phyloP scores from a whole-genome alignment of 2,329 filamentous ascomycete species.

The Botrytis aclada region DNA sequence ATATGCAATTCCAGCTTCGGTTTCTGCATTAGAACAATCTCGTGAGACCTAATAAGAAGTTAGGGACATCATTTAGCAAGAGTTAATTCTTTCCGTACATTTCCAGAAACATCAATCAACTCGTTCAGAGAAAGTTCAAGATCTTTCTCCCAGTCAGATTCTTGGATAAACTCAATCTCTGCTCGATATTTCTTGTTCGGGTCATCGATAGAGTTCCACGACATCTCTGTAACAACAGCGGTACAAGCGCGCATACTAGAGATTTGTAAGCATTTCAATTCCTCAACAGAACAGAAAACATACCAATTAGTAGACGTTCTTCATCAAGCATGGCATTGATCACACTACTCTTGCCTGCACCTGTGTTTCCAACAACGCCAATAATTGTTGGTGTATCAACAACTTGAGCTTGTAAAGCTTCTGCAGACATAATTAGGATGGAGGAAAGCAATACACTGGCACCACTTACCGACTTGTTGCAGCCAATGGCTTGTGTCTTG shows the following conservation, averaged over 20 bases:
- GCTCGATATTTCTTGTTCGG: slow-evolving; percentile 40
- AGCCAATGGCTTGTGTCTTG: slow-evolving; percentile 33
- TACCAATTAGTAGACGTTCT: slow-evolving; percentile 41
- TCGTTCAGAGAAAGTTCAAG: slow-evolving; percentile 24
- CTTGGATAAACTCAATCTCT: slow-evolving; percentile 39
- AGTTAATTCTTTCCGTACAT: slow-evolving; percentile 33
- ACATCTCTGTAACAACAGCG: slow-evolving; percentile 21
- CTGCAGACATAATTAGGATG: slow-evolving; percentile 14
- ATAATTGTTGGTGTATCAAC: slow-evolving; percentile 32
- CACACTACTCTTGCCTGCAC: slow-evolving; percentile 32
- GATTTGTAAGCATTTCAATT: neutral
- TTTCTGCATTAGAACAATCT: slow-evolving; percentile 26
- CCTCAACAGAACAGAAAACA: neutral
- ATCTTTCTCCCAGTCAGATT: slow-evolving; percentile 29
- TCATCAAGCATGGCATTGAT: slow-evolving; percentile 44
- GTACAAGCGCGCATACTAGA: slow-evolving; percentile 26
- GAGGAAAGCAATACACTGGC: neutral
- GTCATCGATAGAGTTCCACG: slow-evolving; percentile 35
- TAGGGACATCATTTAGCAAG: slow-evolving; percentile 18
- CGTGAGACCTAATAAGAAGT: slow-evolving; percentile 35
- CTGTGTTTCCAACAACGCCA: slow-evolving; percentile 33
- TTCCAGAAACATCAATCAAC: slow-evolving; percentile 23
- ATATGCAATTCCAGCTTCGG: slow-evolving; percentile 45
- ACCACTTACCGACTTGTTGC: slow-evolving; percentile 28
- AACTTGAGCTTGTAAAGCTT: slow-evolving; percentile 23